Conservation (phyloP, 2,329 filamentous ascomycete genomes). For the Fusarium lateritium region DNA sequence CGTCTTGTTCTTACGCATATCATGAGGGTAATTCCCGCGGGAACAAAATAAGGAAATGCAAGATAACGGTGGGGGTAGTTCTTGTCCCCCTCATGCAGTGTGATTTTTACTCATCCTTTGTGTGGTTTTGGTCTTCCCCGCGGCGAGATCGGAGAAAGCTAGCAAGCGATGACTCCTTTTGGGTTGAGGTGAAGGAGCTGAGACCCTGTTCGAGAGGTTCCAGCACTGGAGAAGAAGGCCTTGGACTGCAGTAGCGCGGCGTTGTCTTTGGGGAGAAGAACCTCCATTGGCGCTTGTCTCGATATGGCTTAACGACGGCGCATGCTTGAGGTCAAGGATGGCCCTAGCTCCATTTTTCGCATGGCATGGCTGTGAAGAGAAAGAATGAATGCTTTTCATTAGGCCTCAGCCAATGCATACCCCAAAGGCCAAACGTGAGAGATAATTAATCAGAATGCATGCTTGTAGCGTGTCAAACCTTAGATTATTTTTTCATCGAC, state of each 20-base stretch:
- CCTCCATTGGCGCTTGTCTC: constrained; percentile 40
- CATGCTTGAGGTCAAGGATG: constrained; percentile 27
- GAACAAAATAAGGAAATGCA: constrained; percentile 16
- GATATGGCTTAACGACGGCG: constrained; percentile 35
- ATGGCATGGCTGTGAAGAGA: constrained; percentile 42
- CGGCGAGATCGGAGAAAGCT: constrained; percentile 49
- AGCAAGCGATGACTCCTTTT: constrained; percentile 45
- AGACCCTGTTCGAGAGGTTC: constrained; percentile 42
- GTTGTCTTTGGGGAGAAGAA: constrained; percentile 26
- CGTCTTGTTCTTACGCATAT: constrained; percentile 45
- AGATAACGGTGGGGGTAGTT: constrained; percentile 42
- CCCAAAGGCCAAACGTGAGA: not conserved
- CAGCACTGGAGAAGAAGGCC: constrained; percentile 47
- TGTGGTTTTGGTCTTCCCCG: constrained; percentile 32
- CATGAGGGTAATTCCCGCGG: constrained; percentile 42
- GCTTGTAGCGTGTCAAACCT: constrained; percentile 14
- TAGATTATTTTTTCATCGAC: constrained; percentile 21
- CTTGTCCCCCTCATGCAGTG: constrained; percentile 32
- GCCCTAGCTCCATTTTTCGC: constrained; percentile 29
- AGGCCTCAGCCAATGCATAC: constrained; percentile 8
- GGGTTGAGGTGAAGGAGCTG: constrained; percentile 28
- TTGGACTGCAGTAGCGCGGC: constrained; percentile 44
- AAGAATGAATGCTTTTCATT: constrained; percentile 11
- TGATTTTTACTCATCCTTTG: constrained; percentile 33
- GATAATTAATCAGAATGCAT: not conserved